Conservation (phyloP, 2,329 filamentous ascomycete genomes). For the Calonectria pseudoturangicola region DNA sequence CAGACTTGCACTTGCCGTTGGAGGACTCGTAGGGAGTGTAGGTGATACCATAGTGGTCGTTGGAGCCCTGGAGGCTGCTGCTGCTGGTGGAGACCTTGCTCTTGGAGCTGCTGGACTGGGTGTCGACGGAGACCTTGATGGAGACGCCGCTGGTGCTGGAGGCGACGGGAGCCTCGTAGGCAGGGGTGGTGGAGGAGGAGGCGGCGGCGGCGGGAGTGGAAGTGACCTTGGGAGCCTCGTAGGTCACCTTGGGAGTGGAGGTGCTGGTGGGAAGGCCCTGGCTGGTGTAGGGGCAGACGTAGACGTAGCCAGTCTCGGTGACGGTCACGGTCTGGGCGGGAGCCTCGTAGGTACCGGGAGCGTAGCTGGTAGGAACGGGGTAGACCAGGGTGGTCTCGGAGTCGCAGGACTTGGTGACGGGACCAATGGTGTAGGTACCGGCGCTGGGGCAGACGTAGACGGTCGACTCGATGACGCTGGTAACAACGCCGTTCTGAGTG, state of each 20-base stretch:
- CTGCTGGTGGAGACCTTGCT: conserved; percentile 52
- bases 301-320: conserved; percentile 79
- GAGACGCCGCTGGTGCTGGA: conserved; percentile 34
- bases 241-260: conserved; percentile 39
- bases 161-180: conserved; percentile 37
- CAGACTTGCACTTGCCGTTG: conserved; percentile 78
- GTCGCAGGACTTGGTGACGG: conserved; percentile 77
- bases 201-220: conserved; percentile 24
- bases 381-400: conserved; percentile 75
- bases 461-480: conserved; percentile 81
- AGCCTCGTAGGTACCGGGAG: conserved; percentile 83
- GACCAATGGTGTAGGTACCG: conserved; percentile 85
- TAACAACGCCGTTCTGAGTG: conserved; percentile 74
- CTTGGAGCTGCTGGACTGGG: conserved; percentile 33
- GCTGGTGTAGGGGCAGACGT: conserved; percentile 81
- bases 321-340: conserved; percentile 80
- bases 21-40: conserved; percentile 83
- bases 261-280: conserved; percentile 56
- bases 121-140: conserved; percentile 51
- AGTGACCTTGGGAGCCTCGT: conserved; percentile 47
- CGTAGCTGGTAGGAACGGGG: conserved; percentile 78
- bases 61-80: conserved; percentile 63
- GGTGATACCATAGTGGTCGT: conserved; percentile 82
- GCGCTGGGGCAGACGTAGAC: conserved; percentile 83
- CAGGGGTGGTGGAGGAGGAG: conserved; percentile 3